Evolutionary conservation across 805 yeast genomes (phyloP).

Genomic region (Hanseniaspora nectarophila): DNA sequence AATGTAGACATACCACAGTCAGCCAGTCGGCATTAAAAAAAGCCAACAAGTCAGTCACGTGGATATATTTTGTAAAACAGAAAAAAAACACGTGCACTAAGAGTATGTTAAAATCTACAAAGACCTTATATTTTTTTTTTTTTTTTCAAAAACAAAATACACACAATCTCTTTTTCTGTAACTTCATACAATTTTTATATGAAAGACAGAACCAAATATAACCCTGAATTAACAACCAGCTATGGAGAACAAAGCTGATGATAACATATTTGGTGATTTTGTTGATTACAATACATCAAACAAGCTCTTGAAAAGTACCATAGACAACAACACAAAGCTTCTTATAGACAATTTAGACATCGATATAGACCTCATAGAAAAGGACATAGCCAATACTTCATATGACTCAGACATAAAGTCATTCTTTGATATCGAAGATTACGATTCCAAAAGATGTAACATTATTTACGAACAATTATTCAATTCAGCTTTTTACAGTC

Average conservation of each 20-base stretch:
- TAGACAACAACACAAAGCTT: neutral
- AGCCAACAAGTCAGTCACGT: no score
- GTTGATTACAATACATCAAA: neutral
- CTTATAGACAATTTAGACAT: neutral
- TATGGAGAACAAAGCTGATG: neutral
- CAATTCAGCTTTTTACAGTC: neutral
- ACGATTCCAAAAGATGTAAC: neutral
- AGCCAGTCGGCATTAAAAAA: no score
- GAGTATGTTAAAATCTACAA: no score
- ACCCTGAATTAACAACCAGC: no score
- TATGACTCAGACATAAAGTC: neutral
- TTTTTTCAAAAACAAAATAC: no score
- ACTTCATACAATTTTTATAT: no score
- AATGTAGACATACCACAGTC: no score
- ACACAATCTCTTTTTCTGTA: no score
- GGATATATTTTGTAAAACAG: no score
- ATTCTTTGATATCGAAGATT: neutral
- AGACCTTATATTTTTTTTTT: no score
- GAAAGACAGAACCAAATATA: no score
- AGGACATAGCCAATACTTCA: neutral
- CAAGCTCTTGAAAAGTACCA: neutral
- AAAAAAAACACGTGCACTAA: no score
- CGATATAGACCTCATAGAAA: neutral
- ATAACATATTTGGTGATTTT: constrained; percentile 7
- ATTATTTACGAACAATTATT: constrained; percentile 7